These are phyloP conservation scores for Hyphopichia khmerensis DNA, from an alignment of 1,139 yeast species.

Conservation along the genomic window DNA sequence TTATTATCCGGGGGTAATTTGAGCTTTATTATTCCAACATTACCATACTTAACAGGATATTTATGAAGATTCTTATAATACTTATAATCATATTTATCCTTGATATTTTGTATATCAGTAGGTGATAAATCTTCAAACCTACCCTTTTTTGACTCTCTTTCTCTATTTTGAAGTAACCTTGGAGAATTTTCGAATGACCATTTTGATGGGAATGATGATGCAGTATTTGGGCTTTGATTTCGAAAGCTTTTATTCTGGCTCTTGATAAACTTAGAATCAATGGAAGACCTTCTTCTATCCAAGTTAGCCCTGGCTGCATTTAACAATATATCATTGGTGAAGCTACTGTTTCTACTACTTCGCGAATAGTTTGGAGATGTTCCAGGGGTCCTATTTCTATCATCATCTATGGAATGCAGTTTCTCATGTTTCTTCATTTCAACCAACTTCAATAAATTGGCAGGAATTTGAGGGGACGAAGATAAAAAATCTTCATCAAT, in stretches of 20 bases:
- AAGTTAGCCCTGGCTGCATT: conserved; percentile 18
- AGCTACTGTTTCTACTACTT: conserved; percentile 24
- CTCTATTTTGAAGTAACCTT: conserved; percentile 10
- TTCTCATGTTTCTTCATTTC: conserved; percentile 47
- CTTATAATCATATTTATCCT: conserved; percentile 29
- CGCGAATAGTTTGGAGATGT: conserved; percentile 29
- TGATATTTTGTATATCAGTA: conserved; percentile 20
- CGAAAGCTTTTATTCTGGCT: conserved; percentile 24
- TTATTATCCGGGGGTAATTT: conserved; percentile 60
- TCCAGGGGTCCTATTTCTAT: conserved; percentile 27
- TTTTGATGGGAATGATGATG: conserved; percentile 10
- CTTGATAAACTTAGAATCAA: conserved; percentile 28
- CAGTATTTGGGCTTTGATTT: conserved; percentile 19
- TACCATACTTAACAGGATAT: conserved; percentile 29
- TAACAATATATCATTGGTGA: conserved; percentile 21
- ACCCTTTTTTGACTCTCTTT: background rate
- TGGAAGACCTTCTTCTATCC: conserved; percentile 36
- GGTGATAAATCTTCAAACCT: conserved; percentile 12
- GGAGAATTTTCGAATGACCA: conserved; percentile 23
- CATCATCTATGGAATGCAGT: conserved; percentile 17
- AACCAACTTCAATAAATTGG: conserved; percentile 53
- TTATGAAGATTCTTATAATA: conserved; percentile 38
- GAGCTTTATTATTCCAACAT: conserved; percentile 42
- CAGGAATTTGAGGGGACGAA: conserved; percentile 69
- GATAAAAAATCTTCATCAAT: conserved; percentile 53